Base-by-base conservation (phyloP, 768 basidiomycete genomes). In the Tubosaeta sp. region DNA sequence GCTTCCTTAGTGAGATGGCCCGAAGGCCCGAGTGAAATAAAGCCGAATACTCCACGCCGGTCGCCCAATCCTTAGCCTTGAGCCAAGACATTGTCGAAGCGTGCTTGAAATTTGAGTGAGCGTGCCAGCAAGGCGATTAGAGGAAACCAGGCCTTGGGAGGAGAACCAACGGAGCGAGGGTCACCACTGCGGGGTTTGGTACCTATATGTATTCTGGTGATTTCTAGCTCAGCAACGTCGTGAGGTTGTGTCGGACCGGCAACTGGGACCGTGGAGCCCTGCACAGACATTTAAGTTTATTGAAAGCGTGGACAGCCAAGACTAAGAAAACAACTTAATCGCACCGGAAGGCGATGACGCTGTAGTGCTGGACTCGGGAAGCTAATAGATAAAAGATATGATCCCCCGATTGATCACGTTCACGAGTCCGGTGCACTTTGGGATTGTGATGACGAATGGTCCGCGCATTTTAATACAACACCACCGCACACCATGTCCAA, bases 1-100 rank as follows among this genome's bases (percentile, higher is more conserved):
- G 48, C 13, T 46, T 44, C 13, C 47, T 42, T 9, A 34, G 38
- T 10, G 69, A 66, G 35, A 71, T 71, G 4, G 57, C 59, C n/a
- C 57, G 59, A 9, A 71, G 57, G 12, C 70, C 70, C 11, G 70
- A 72, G 44, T 69, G 62, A 48, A 71, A 71, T 43, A 71, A 36
- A 31, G 40, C 69, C 13, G 70, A 71, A 50, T 71, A 71, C 45
- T 67, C 66, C 21, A 63, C 51, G 5, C 63, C 67, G 0, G 59
- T 59, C 34, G 49, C 52, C 67, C 58, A 67, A 38, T 67, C 66
- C 29, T 54, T 69, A 10, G 52, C 60, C 27, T 63, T 63, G 25
- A 68, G 43, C 66, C 65, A 67, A 51, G 68, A 67, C 67, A 67
- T 69, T 0, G 19, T 3, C 1, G 25, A 27, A 11, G 31, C 14